Conservation (phyloP, 257 asterid genomes). For the Solanum stenotomum region DNA sequence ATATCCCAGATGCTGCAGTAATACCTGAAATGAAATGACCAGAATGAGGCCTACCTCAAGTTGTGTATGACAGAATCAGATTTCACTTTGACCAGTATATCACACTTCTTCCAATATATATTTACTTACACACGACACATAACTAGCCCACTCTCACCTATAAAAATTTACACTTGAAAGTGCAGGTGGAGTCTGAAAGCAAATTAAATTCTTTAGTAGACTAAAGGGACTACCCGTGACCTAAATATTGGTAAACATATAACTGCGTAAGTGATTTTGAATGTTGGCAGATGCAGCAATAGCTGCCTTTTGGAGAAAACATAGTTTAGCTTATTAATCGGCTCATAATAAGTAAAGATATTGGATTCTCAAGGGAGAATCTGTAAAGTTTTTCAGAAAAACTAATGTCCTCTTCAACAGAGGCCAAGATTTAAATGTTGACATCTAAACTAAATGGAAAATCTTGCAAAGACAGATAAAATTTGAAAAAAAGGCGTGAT, state of each 20-base stretch:
- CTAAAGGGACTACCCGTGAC: neutral
- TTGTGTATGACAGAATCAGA: neutral
- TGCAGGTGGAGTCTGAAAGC: neutral
- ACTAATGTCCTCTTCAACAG: neutral
- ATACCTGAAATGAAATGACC: conserved; percentile 47
- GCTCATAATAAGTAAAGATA: neutral
- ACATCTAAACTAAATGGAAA: neutral
- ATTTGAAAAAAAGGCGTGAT: neutral
- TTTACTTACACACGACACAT: neutral
- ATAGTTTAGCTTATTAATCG: neutral
- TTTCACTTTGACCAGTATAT: neutral
- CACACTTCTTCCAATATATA: neutral
- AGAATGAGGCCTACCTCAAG: neutral
- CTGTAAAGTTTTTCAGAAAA: neutral
- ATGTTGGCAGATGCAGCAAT: neutral
- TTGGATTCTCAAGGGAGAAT: neutral
- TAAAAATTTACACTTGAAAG: neutral
- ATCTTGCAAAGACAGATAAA: neutral
- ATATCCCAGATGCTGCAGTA: conserved; percentile 97
- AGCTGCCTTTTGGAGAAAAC: neutral
- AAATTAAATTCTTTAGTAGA: neutral
- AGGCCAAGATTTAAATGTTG: neutral
- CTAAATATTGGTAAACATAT: neutral
- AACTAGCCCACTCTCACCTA: neutral
- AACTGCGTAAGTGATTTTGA: neutral